Evolutionary conservation across 495 filamentous ascomycete genomes (phyloP).

Genomic region (Aspergillus sparsus): DNA sequence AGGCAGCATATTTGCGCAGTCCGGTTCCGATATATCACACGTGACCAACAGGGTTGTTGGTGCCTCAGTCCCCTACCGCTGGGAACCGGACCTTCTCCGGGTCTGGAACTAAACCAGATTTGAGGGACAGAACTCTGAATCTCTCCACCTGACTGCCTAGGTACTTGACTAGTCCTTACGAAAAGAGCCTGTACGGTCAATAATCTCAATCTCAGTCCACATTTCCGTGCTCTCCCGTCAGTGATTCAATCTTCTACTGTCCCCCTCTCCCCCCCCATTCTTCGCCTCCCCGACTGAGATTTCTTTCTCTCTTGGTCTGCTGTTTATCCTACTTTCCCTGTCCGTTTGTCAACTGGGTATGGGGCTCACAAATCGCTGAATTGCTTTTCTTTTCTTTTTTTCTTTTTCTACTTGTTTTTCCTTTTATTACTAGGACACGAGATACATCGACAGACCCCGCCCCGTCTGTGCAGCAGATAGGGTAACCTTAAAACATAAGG

Average conservation of each 20-base stretch:
- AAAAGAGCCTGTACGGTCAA: slow-evolving; percentile 17
- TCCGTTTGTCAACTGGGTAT: slow-evolving; percentile 7
- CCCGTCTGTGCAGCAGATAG: slow-evolving; percentile 43
- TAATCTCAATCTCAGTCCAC: slow-evolving; percentile 7
- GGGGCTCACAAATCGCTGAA: slow-evolving; percentile 9
- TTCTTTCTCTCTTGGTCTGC: background rate
- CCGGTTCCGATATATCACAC: slow-evolving; percentile 14
- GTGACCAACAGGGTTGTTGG: slow-evolving; percentile 8
- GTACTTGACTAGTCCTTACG: slow-evolving; percentile 32
- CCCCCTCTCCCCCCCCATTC: slow-evolving; percentile 4
- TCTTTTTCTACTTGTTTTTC: slow-evolving; percentile 15
- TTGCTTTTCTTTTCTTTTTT: slow-evolving; percentile 2
- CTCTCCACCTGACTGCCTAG: slow-evolving; percentile 35
- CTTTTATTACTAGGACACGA: slow-evolving; percentile 28
- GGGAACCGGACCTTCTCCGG: slow-evolving; percentile 14
- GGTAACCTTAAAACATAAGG: slow-evolving; percentile 32
- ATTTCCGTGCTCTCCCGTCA: slow-evolving; percentile 17
- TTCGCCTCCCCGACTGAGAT: background rate
- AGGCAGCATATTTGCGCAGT: slow-evolving; percentile 13
- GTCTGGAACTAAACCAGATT: slow-evolving; percentile 1
- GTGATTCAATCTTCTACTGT: slow-evolving; percentile 16
- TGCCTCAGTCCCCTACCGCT: slow-evolving; percentile 35
- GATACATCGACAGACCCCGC: slow-evolving; percentile 29
- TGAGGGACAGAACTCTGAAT: slow-evolving; percentile 3
- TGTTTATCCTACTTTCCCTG: background rate